Conservation (phyloP, 371 early-diverging fungal genomes). For the Syncephalastrum monosporum region DNA sequence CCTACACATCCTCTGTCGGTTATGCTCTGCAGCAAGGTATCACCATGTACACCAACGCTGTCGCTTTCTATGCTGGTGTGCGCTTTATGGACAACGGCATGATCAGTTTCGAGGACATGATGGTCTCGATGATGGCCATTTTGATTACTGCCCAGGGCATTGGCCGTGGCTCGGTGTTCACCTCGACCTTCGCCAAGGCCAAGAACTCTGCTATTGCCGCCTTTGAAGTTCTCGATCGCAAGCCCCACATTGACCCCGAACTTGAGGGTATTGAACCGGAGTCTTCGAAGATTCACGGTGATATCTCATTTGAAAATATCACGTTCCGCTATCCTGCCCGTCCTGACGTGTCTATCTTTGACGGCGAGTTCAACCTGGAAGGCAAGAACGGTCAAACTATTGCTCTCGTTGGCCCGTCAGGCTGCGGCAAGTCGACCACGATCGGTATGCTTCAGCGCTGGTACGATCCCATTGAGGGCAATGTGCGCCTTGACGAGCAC, state of each 20-base stretch:
- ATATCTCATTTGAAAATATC: conserved; percentile 57
- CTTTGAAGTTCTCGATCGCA: conserved; percentile 75
- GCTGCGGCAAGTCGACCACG: conserved; percentile 87
- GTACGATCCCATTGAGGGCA: conserved; percentile 74
- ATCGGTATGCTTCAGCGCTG: conserved; percentile 84
- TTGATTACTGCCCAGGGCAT: conserved; percentile 74
- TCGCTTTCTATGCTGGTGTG: conserved; percentile 61
- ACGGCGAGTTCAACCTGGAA: conserved; percentile 67
- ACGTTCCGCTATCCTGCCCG: conserved; percentile 87
- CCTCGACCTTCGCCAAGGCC: conserved; percentile 72
- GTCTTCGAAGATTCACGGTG: conserved; percentile 44
- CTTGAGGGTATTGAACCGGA: conserved; percentile 55
- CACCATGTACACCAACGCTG: conserved; percentile 63
- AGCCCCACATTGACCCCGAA: conserved; percentile 69
- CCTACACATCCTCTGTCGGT: conserved; percentile 56
- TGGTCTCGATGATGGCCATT: conserved; percentile 71
- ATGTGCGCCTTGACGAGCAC: conserved; percentile 62
- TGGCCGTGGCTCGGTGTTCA: conserved; percentile 56
- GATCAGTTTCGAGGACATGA: conserved; percentile 43
- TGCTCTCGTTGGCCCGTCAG: conserved; percentile 87
- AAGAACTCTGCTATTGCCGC: conserved; percentile 79
- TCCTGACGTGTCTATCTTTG: conserved; percentile 73
- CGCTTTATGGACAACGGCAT: conserved; percentile 38
- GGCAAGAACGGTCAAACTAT: conserved; percentile 77
- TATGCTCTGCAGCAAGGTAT: conserved; percentile 70